phyloP scores from a whole-genome alignment of 179 eudicot species.

The Spinacia oleracea region DNA sequence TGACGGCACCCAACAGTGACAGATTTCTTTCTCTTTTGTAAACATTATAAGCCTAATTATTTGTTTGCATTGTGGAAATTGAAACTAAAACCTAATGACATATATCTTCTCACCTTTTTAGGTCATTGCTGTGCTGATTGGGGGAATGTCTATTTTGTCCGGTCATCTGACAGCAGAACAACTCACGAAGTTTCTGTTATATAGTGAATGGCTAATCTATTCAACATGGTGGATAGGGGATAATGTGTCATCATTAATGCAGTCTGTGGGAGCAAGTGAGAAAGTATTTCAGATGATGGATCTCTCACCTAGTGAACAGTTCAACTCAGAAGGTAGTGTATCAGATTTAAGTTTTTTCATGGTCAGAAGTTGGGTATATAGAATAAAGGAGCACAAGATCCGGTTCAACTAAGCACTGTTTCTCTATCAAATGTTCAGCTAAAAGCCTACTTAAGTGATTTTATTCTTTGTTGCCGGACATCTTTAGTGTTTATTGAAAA shows the following conservation, averaged over 20 bases:
- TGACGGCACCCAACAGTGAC: not conserved
- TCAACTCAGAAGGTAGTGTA: slow-evolving; percentile 63
- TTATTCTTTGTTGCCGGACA: not conserved
- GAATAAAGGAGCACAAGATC: not conserved
- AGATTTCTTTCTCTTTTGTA: too few relatives aligned
- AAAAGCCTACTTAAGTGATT: not conserved
- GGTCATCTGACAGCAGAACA: slow-evolving; percentile 93
- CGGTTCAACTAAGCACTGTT: slow-evolving; percentile 6
- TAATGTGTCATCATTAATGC: slow-evolving; percentile 89
- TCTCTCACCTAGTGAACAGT: slow-evolving; percentile 74
- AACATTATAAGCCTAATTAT: not conserved
- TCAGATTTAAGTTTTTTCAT: not conserved
- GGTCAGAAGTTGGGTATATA: not conserved
- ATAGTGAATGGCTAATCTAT: slow-evolving; percentile 98
- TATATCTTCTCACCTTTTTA: slow-evolving; percentile 31
- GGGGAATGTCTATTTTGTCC: slow-evolving; percentile 87
- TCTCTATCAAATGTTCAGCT: not conserved
- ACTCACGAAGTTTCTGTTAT: slow-evolving; percentile 91
- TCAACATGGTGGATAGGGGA: slow-evolving; percentile 99
- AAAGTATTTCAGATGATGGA: slow-evolving; percentile 96
- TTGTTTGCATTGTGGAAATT: slow-evolving; percentile 21
- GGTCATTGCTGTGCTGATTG: slow-evolving; percentile 93
- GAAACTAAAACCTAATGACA: too few relatives aligned
- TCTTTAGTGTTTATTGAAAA: not conserved
- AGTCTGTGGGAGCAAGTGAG: slow-evolving; percentile 99